Base-by-base conservation (phyloP, 2,329 filamentous ascomycete genomes). In the Cladophialophora yegresii region DNA sequence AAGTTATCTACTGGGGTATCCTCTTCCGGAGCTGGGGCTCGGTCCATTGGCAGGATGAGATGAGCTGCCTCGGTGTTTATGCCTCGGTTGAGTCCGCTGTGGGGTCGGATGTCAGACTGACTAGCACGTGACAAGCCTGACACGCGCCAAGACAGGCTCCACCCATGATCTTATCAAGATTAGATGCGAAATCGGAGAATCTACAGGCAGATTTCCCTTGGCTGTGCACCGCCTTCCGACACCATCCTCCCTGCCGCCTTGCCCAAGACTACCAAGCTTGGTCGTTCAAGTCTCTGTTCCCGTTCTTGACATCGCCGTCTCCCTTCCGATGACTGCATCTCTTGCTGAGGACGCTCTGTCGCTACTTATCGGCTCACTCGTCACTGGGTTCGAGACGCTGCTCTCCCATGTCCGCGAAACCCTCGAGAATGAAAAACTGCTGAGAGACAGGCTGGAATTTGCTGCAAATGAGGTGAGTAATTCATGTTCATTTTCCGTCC, bases 391-490 rank as follows among this genome's bases (percentile, higher is more conserved):
- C 40, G 63, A 68, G 40, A 40, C 62, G 23, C 59, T 66, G n/a
- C 54, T 64, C 7, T 23, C 56, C n/a, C 53, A 26, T 22, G 49
- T 66, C 22, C 61, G 58, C 32, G 54, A 30, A 28, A 64, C 64
- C 13, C 40, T 60, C 32, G 49, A 61, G 36, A 61, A 55, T 32
- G 61, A 66, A 45, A 66, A 68, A 47, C 33, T 47, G 28, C 53
- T 68, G 61, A 55, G 58, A 36, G 58, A 64, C 51, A 62, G 54
- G 28, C 53, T 68, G 28, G 55, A 68, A 7, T 68, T 66, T 40
- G 64, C 66, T 40, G 66, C 66, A 65, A 61, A 66, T 61, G 66
- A 68, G 59, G 66, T 68, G 55, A 64, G 65, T 57, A 23, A 9
- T n/a, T 30, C 4, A 51, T 23, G 22, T 30, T 47, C 33, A 28